These are phyloP conservation scores for Fusarium sambucinum DNA, from an alignment of 2,329 filamentous ascomycete species.

Conservation along the genomic window DNA sequence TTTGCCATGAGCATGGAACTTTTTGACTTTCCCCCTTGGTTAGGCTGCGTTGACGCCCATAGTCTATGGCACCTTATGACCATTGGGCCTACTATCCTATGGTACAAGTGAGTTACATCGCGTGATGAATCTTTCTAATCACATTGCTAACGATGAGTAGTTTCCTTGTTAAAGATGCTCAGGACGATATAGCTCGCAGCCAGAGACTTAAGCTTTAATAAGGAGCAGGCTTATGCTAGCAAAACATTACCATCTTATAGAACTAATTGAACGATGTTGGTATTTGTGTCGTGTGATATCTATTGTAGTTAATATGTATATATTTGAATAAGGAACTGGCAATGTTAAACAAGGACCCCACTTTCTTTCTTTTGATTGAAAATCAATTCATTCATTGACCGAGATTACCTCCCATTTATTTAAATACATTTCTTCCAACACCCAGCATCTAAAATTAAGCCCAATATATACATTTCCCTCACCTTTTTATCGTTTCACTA, in stretches of 20 bases:
- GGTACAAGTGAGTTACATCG: constrained; percentile 87
- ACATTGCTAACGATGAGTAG: constrained; percentile 60
- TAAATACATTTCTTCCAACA: constrained; percentile 11
- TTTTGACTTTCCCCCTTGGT: constrained; percentile 89
- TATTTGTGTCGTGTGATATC: neutral
- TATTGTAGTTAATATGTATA: neutral
- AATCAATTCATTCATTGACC: constrained; percentile 1
- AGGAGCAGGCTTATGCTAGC: neutral
- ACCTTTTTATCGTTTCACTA: neutral
- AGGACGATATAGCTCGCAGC: constrained; percentile 79
- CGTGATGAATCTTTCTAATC: neutral
- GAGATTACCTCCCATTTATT: constrained; percentile 9
- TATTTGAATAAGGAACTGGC: neutral
- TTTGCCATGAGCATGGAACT: constrained; percentile 96
- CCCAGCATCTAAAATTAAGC: constrained; percentile 4
- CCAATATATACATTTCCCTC: neutral
- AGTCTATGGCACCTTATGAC: constrained; percentile 96
- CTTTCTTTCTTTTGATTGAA: constrained; percentile 29
- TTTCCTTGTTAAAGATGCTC: constrained; percentile 86
- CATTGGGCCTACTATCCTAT: constrained; percentile 86
- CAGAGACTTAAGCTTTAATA: constrained; percentile 74
- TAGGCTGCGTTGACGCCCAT: constrained; percentile 89
- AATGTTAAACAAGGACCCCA: constrained; percentile 20
- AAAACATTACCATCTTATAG: neutral
- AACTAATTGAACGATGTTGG: neutral